phyloP scores from a whole-genome alignment of 768 basidiomycete genomes.

The Pleurotus citrinopileatus region DNA sequence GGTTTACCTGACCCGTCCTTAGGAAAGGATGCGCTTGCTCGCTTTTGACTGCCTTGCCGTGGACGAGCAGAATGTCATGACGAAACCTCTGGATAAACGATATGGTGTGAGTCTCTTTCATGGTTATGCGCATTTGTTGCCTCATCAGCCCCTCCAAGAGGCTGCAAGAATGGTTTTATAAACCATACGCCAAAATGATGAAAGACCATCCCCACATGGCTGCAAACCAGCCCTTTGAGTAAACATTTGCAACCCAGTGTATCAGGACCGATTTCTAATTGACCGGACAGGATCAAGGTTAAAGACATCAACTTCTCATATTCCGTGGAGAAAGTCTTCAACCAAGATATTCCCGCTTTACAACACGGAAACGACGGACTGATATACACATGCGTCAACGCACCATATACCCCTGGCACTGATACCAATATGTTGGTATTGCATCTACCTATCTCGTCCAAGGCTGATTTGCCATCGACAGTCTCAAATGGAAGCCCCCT shows the following conservation, averaged over 20 bases:
- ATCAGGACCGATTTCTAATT: conserved; percentile 15
- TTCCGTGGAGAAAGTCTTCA: conserved; percentile 81
- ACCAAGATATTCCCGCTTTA: conserved; percentile 75
- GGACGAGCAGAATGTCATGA: conserved; percentile 85
- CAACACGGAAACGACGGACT: conserved; percentile 95
- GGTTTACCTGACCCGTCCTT: not conserved
- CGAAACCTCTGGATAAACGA: conserved; percentile 75
- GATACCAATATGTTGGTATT: conserved; percentile 79
- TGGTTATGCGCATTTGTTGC: not conserved
- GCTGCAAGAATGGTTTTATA: conserved; percentile 77
- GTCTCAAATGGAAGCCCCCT: conserved; percentile 98
- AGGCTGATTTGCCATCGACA: conserved; percentile 26
- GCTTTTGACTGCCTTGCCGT: conserved; percentile 93
- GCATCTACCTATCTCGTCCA: not conserved
- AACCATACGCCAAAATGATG: conserved; percentile 73
- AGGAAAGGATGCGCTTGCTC: conserved; percentile 79
- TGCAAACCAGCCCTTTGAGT: conserved; percentile 79
- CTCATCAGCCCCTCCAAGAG: conserved; percentile 46
- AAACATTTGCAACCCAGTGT: no score
- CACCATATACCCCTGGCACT: conserved; percentile 81
- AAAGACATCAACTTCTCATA: conserved; percentile 90
- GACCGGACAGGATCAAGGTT: conserved; percentile 63
- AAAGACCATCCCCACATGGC: conserved; percentile 66
- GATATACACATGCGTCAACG: conserved; percentile 90
- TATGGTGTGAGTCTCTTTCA: conserved; percentile 67